Conservation (phyloP, 1,139 yeast species). For the Blastobotrys elegans region DNA sequence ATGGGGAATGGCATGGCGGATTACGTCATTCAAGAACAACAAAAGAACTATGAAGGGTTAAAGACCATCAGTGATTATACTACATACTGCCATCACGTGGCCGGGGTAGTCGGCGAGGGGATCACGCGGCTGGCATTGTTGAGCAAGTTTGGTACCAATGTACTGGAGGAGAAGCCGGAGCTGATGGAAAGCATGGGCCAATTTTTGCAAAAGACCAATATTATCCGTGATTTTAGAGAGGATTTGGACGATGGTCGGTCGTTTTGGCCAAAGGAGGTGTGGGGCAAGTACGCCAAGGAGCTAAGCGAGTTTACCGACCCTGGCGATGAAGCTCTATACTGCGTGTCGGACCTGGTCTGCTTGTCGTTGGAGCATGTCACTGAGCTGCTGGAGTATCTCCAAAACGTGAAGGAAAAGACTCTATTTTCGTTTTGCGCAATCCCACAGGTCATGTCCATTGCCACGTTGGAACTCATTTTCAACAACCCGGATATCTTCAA, state of each 20-base stretch:
- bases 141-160: constrained; percentile 41
- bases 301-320: constrained; percentile 51
- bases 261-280: constrained; percentile 93
- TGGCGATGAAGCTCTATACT: constrained; percentile 48
- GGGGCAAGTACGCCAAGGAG: constrained; percentile 65
- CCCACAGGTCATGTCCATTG: constrained; percentile 98
- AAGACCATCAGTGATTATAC: constrained; percentile 77
- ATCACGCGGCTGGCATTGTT: constrained; percentile 65
- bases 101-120: constrained; percentile 97
- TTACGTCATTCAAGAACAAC: constrained; percentile 69
- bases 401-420: constrained; percentile 75
- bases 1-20: constrained; percentile 99
- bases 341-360: constrained; percentile 77
- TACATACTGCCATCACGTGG: constrained; percentile 92
- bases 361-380: constrained; percentile 75
- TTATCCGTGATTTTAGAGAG: constrained; percentile 91
- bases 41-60: constrained; percentile 73
- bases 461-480: constrained; percentile 81
- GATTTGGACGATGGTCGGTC: constrained; percentile 89
- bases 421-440: constrained; percentile 90
- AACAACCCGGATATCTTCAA: constrained; percentile 72
- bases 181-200: constrained; percentile 88
- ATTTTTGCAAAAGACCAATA: constrained; percentile 90
- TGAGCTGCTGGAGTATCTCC: constrained; percentile 71
- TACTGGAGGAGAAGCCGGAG: constrained; percentile 47